Conservation (phyloP, 2,329 filamentous ascomycete genomes). For the Cladosporium sp. region DNA sequence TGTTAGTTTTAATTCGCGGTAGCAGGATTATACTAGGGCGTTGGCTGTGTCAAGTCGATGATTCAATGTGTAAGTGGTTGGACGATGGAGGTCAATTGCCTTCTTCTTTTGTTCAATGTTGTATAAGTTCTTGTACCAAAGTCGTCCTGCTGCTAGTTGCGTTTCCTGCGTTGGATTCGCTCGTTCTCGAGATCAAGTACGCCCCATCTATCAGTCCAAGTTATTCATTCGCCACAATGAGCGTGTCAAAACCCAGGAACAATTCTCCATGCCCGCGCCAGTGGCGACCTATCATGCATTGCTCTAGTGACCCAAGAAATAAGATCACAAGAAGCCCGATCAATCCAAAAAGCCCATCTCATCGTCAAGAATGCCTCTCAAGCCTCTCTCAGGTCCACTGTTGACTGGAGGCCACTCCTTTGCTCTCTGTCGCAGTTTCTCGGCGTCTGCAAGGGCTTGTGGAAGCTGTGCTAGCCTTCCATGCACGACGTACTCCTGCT, state of each 20-base stretch:
- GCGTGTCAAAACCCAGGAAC: too few species aligned
- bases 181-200: too few species aligned
- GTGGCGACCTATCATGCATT: not conserved
- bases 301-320: not conserved
- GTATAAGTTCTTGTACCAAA: too few species aligned
- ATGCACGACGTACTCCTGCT: conserved; percentile 71
- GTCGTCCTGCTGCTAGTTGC: too few species aligned
- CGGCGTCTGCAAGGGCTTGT: conserved; percentile 44
- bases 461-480: conserved; percentile 57
- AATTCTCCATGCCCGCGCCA: too few species aligned
- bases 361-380: conserved; percentile 52
- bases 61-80: not conserved
- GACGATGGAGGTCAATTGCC: not conserved
- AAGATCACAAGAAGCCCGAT: not conserved
- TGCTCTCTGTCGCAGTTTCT: conserved; percentile 40
- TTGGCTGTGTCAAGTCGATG: too few species aligned
- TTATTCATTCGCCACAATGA: too few species aligned
- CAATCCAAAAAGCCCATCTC: conserved; percentile 54
- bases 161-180: too few species aligned
- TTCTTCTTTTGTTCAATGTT: too few species aligned
- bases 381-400: conserved; percentile 40
- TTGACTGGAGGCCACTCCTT: conserved; percentile 49
- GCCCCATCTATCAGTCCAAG: too few species aligned
- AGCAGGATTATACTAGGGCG: not conserved
- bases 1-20: not conserved